Percentiles rank a stretch among this genome's conserved stretches.
phyloP scores from a whole-genome alignment of 140 eudicot species.

The Cichorium intybus region DNA sequence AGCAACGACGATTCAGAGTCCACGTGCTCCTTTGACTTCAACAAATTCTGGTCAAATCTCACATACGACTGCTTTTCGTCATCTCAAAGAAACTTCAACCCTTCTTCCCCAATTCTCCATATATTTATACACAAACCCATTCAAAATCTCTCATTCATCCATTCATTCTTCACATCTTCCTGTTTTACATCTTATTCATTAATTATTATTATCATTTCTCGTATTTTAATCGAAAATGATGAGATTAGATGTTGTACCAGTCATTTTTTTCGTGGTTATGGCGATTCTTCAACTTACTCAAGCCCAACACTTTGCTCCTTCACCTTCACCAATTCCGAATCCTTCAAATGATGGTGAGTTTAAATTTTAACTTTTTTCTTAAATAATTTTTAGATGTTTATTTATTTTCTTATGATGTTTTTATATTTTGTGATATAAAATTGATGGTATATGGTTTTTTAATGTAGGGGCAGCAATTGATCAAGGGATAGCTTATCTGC shows the following conservation, averaged over 20 bases:
- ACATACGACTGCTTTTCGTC: not conserved
- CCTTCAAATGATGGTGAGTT: slow-evolving; percentile 38
- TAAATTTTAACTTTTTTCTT: not conserved
- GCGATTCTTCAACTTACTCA: slow-evolving; percentile 25
- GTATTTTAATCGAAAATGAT: slow-evolving; percentile 4
- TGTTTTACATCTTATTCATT: not conserved
- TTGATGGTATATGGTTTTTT: slow-evolving; percentile 6
- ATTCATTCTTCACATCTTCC: not conserved
- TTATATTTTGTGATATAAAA: slow-evolving; percentile 11
- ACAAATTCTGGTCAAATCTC: not conserved
- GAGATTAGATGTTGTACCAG: slow-evolving; percentile 24
- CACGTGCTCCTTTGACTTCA: slow-evolving; percentile 7
- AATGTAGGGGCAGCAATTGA: slow-evolving; percentile 46
- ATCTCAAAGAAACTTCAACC: slow-evolving; percentile 17
- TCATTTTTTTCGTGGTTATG: slow-evolving; percentile 31
- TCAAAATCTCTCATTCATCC: not conserved
- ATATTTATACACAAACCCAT: slow-evolving; percentile 4
- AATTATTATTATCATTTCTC: not conserved
- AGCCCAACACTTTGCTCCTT: slow-evolving; percentile 38
- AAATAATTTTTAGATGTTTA: not conserved
- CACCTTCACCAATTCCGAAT: slow-evolving; percentile 37
- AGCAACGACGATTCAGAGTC: slow-evolving; percentile 25
- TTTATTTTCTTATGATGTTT: not conserved
- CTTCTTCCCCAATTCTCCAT: not conserved
- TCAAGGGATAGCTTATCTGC: slow-evolving; percentile 51